Evolutionary conservation across 2,329 filamentous ascomycete species (phyloP), one percentile per base, ranked within the genome.

Genomic region (Fusarium sp.): DNA sequence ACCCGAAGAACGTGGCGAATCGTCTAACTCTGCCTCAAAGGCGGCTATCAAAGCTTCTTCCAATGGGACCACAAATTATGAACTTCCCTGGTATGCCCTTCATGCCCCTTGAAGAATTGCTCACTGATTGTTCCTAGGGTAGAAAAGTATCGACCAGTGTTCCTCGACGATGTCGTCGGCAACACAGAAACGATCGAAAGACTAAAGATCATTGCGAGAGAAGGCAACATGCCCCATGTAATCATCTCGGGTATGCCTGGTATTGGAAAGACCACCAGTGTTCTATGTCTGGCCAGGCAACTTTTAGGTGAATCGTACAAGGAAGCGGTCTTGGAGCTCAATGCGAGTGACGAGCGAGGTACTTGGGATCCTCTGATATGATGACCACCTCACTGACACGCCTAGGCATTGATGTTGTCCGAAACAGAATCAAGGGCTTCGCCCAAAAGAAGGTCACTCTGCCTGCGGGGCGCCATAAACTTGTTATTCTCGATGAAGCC

Each of bases 211-310:
- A 98, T 99, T 78, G 95, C 96, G 52, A 96, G 95, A 83, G 96
- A 98, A 85, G 96, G 96, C 78, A 99, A 99, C 84, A 98, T 99
- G 95, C 96, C 96, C 6, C 96, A 99, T 84, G 91, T 99, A 79
- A 98, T 99, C 84, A 98, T 99, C 79, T 98, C 94, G n/a, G 96
- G 96, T 68, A 98, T 98, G 95, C 96, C 96, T 26, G 96, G 96
- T 80, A 99, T 98, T 79, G 96, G 96, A 83, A 99, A 99, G 87
- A 99, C 96, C 8, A 98, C 96, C 2, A 98, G 95, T 63, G 92
- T 99, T 63, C 86, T 98, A 70, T 98, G 96, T 81, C 90, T 99
- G 52, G 96, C 96, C 24, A 90, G 96, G 68, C 96, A 98, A 81
- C 85, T 99, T 68, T 87, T 99, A 5, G 96, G 96, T 14, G 93